Evolutionary conservation across 1,284 basidiomycete genomes (phyloP).

Genomic region (Leccinum subrobustum): DNA sequence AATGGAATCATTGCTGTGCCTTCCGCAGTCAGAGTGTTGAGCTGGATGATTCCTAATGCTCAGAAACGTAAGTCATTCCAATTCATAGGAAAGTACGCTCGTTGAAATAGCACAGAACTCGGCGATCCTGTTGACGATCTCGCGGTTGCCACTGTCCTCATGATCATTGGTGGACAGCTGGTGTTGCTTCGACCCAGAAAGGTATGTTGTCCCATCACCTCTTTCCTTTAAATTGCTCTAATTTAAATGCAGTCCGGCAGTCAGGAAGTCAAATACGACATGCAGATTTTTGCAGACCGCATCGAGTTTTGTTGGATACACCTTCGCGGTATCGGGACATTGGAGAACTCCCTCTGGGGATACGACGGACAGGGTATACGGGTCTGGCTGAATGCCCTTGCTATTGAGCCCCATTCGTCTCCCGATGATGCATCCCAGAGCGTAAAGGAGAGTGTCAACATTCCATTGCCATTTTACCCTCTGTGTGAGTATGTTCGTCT

Average conservation of each 20-base stretch:
- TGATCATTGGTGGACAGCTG: slow-evolving; percentile 93
- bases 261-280: slow-evolving; percentile 95
- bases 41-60: slow-evolving; percentile 94
- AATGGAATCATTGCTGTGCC: slow-evolving; percentile 88
- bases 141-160: slow-evolving; percentile 91
- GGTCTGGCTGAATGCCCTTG: slow-evolving; percentile 94
- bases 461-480: slow-evolving; percentile 93
- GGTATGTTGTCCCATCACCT: slow-evolving; percentile 37
- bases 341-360: slow-evolving; percentile 98
- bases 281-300: slow-evolving; percentile 94
- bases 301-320: slow-evolving; percentile 99
- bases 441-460: slow-evolving; percentile 90
- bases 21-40: slow-evolving; percentile 83
- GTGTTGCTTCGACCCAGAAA: slow-evolving; percentile 84
- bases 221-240: slow-evolving; percentile 1
- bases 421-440: slow-evolving; percentile 50
- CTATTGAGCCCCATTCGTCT: slow-evolving; percentile 66
- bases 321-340: slow-evolving; percentile 84
- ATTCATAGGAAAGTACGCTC: not conserved
- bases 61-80: slow-evolving; percentile 76
- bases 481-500: slow-evolving; percentile 64
- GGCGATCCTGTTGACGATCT: slow-evolving; percentile 95
- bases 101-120: slow-evolving; percentile 54
- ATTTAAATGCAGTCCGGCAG: slow-evolving; percentile 58
- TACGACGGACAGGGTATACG: slow-evolving; percentile 90